Evolutionary conservation across 306 rosid genomes (phyloP).

Genomic region (Heteromeles arbutifolia): DNA sequence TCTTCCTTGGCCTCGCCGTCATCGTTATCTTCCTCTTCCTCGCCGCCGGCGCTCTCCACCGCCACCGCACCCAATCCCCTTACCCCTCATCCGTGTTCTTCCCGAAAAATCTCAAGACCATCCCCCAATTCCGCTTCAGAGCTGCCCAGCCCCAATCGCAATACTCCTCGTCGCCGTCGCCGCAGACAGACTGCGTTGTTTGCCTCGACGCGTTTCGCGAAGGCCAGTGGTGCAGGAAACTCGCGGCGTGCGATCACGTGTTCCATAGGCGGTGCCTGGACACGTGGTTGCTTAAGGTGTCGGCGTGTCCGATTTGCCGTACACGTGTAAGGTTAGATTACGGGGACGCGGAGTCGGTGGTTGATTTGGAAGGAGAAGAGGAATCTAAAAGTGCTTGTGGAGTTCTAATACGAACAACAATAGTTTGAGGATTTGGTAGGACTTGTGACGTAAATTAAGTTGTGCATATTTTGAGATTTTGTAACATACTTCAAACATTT

Average conservation of each 20-base stretch:
- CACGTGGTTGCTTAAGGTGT: conserved; percentile 64
- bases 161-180: background rate
- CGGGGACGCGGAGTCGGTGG: background rate
- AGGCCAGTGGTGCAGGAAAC: conserved; percentile 73
- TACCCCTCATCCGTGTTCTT: conserved; percentile 31
- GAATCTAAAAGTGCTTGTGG: conserved; percentile 23
- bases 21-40: conserved; percentile 61
- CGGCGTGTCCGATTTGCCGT: conserved; percentile 81
- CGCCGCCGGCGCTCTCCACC: conserved; percentile 52
- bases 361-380: conserved; percentile 7
- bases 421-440: conserved; percentile 27
- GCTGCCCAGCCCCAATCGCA: background rate
- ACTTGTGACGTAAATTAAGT: conserved; percentile 22
- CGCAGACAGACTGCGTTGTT: conserved; percentile 53
- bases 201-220: conserved; percentile 59
- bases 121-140: conserved; percentile 49
- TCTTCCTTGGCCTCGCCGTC: conserved; percentile 75
- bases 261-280: conserved; percentile 72
- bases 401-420: conserved; percentile 19
- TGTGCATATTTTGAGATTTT: conserved; percentile 6
- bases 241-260: conserved; percentile 54
- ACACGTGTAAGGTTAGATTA: conserved; percentile 44
- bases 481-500: background rate
- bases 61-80: conserved; percentile 29
- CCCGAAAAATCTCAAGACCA: conserved; percentile 38